These are phyloP conservation scores for Tetradesmus lagerheimii DNA, from an alignment of 139 green algal genomes.

Conservation along the genomic window DNA sequence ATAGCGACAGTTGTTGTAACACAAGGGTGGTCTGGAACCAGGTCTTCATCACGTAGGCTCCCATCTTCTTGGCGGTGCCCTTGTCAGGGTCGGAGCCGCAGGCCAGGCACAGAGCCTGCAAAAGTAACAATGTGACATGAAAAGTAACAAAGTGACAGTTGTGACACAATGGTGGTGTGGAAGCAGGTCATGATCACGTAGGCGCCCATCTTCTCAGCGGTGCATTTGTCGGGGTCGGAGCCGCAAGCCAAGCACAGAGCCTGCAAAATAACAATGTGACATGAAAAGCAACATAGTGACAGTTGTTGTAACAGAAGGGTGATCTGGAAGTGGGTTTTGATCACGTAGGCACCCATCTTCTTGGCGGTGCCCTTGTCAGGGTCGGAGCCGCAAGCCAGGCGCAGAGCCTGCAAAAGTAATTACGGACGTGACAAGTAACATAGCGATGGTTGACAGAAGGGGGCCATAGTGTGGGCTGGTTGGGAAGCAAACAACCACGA, in stretches of 20 bases:
- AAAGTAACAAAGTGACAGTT: not conserved
- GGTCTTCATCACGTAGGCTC: constrained; percentile 98
- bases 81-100: constrained; percentile 93
- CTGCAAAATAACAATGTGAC: constrained; percentile 44
- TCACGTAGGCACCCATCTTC: constrained; percentile 98
- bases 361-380: constrained; percentile 93
- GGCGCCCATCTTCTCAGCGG: constrained; percentile 95
- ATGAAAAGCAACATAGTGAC: not conserved
- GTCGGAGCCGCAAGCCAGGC: constrained; percentile 93
- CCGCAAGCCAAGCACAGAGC: constrained; percentile 96
- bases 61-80: constrained; percentile 97
- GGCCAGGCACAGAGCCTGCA: constrained; percentile 89
- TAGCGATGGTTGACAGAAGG: not conserved
- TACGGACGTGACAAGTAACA: not conserved
- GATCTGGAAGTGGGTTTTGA: constrained; percentile 94
- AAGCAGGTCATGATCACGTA: constrained; percentile 99
- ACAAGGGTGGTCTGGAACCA: constrained; percentile 83
- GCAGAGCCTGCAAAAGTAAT: constrained; percentile 75
- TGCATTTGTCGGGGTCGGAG: constrained; percentile 92
- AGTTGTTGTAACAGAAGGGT: constrained; percentile 47
- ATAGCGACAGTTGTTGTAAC: not conserved
- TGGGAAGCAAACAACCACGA: not conserved
- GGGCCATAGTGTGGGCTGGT: not conserved
- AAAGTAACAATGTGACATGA: not conserved
- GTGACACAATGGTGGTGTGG: constrained; percentile 64